Conservation (phyloP, 306 rosid species). For the Cucumis cinereus region DNA sequence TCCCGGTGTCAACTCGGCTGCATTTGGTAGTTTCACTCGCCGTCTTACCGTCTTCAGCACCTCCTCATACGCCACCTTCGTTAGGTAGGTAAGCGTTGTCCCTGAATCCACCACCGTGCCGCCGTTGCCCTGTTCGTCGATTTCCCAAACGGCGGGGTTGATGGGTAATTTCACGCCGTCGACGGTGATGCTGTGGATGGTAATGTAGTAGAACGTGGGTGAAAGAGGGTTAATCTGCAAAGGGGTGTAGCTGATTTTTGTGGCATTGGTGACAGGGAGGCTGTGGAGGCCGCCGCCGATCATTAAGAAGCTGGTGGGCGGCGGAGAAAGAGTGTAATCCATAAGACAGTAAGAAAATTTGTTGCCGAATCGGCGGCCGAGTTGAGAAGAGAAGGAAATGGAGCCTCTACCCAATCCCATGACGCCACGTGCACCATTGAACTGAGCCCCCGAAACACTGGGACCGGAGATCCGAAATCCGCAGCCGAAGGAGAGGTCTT, state of each 20-base stretch:
- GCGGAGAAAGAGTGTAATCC: slow-evolving; percentile 64
- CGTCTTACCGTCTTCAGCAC: slow-evolving; percentile 30
- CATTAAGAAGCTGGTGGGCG: slow-evolving; percentile 52
- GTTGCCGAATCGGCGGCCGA: slow-evolving; percentile 46
- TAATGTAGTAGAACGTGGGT: slow-evolving; percentile 58
- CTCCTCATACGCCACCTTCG: slow-evolving; percentile 35
- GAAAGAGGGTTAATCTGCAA: slow-evolving; percentile 32
- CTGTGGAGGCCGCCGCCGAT: slow-evolving; percentile 24
- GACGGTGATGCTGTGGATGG: slow-evolving; percentile 25
- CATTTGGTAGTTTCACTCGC: slow-evolving; percentile 16
- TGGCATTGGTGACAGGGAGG: slow-evolving; percentile 11
- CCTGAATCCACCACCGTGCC: slow-evolving; percentile 77
- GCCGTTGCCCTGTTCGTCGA: slow-evolving; percentile 45
- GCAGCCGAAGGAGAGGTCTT: slow-evolving; percentile 38
- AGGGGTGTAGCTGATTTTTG: slow-evolving; percentile 36
- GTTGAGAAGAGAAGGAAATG: slow-evolving; percentile 53
- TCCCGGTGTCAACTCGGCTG: slow-evolving; percentile 11
- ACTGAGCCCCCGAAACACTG: slow-evolving; percentile 39
- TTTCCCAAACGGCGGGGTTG: slow-evolving; percentile 35
- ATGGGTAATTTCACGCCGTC: slow-evolving; percentile 30
- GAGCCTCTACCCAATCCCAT: slow-evolving; percentile 72
- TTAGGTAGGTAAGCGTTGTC: slow-evolving; percentile 43
- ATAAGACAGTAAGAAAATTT: slow-evolving; percentile 60
- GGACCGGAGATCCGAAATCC: slow-evolving; percentile 48
- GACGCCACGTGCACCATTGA: slow-evolving; percentile 62